Conservation (phyloP, 495 filamentous ascomycete genomes). For the Hypoxylon lenormandii region DNA sequence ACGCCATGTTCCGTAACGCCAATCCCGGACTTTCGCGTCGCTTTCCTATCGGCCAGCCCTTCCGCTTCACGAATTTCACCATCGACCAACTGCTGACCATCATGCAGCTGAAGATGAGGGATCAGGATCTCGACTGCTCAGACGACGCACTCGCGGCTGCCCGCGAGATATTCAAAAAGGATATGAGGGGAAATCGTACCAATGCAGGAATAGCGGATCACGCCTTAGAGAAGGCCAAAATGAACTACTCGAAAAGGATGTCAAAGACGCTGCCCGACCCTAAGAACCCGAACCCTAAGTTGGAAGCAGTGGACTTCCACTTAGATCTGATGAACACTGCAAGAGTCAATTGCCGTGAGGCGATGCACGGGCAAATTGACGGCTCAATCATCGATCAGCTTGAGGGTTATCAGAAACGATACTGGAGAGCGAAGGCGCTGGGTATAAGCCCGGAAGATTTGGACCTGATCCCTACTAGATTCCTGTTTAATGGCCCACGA, state of each 20-base stretch:
- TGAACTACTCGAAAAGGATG: background rate
- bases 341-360: background rate
- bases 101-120: constrained; percentile 66
- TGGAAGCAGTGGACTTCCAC: constrained; percentile 1
- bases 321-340: background rate
- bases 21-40: constrained; percentile 78
- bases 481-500: constrained; percentile 71
- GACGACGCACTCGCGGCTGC: constrained; percentile 55
- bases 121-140: constrained; percentile 61
- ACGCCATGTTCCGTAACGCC: constrained; percentile 77
- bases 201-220: constrained; percentile 1
- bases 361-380: background rate
- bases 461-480: constrained; percentile 68
- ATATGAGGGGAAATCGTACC: constrained; percentile 40
- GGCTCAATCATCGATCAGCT: constrained; percentile 59
- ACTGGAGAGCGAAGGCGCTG: constrained; percentile 55
- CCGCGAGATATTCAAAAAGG: constrained; percentile 55
- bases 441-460: constrained; percentile 66
- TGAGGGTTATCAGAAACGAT: constrained; percentile 62
- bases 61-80: constrained; percentile 76
- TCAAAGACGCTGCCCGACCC: background rate
- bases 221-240: background rate
- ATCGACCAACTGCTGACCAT: constrained; percentile 68
- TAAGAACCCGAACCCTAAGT: background rate
- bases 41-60: constrained; percentile 72